Evolutionary conservation across 2,329 filamentous ascomycete species (phyloP), one percentile per base, ranked within the genome.

Genomic region (Aspergillus ruber): DNA sequence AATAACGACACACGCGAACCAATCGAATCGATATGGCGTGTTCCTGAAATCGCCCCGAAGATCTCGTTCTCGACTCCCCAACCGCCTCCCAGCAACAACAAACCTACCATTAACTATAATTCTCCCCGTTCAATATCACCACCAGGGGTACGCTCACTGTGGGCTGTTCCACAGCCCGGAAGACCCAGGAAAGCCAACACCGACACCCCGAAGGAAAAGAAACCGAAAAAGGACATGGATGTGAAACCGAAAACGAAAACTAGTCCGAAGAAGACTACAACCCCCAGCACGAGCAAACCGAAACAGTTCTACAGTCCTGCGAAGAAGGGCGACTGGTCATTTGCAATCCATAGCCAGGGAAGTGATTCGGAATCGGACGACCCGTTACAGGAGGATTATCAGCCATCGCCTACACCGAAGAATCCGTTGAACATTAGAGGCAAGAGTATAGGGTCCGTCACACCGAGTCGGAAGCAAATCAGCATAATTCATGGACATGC

Each of bases 361-460:
- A 64, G 59, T 45, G 36, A 12, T 4, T 29, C 25, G 25, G 69
- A 72, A 50, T 72, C 69, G n/a, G 69, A 72, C 51, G 69, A 72
- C 49, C 69, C 69, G 40, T 56, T 72, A 45, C 67, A 69, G 47
- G 64, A 70, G 38, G 54, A 57, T 23, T 49, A 58, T 21, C 58
- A 60, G 48, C 57, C 61, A 10, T 67, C 66, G 2, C 62, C 62
- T 27, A 61, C 59, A n/a, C 54, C 60, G 13, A 65, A 57, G 20
- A 50, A 43, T 32, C 13, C 50, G 6, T 33, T 52, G 21, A 54
- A 58, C 25, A 54, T 62, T 33, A 56, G 58, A 40, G 57, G 59
- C 15, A 61, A 56, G 44, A 48, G 45, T 13, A 42, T 51, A 20
- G 46, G 18, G 27, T 40, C 45, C 15, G 41, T 23, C 32, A 44